Evolutionary conservation across 2,329 filamentous ascomycete species (phyloP), one percentile per base, ranked within the genome.

Genomic region (Cordyceps cicadae): DNA sequence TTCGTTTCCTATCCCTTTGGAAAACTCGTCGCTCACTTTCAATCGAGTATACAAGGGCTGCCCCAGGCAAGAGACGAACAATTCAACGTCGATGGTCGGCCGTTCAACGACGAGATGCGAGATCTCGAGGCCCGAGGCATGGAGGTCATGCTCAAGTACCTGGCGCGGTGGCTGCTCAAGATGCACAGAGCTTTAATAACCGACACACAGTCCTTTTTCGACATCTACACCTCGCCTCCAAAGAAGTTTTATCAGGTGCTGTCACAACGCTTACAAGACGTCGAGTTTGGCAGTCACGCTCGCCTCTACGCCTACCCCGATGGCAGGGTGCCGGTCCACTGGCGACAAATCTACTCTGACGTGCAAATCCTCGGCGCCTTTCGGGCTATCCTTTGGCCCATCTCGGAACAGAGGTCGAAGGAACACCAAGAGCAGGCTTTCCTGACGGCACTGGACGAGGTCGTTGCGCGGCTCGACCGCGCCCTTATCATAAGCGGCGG

Each of bases 401-500:
- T 64, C 41, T 53, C 45, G 0, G n/a, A 48, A 4, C 53, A 45
- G 9, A 54, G 34, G 3, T 52, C 50, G 12, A 62, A 64, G 1
- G 60, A 65, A 7, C 65, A 67, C 32, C 54, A 59, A 9, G 3
- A 5, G 2, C 58, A 63, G 17, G 57, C 26, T 15, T 54, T 60
- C n/a, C 11, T 60, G 41, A 32, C 29, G 41, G 29, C 15, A 3
- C 69, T 92, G 4, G 78, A 83, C 39, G 71, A 78, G 1, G 77
- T 88, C 2, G 81, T 96, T 39, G 79, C 80, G 58, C 74, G 80
- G 1, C 79, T 97, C 2, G 92, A 97, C 67, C 85, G 86, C 71
- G 87, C 88, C 0, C 73, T 95, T 50, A 90, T 96, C 51, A 81
- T 92, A 59, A 84, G 89, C 0, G 89, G 88, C 1, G 87, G n/a